Base-by-base conservation (phyloP, 306 rosid genomes). In the Canavalia gladiata region DNA sequence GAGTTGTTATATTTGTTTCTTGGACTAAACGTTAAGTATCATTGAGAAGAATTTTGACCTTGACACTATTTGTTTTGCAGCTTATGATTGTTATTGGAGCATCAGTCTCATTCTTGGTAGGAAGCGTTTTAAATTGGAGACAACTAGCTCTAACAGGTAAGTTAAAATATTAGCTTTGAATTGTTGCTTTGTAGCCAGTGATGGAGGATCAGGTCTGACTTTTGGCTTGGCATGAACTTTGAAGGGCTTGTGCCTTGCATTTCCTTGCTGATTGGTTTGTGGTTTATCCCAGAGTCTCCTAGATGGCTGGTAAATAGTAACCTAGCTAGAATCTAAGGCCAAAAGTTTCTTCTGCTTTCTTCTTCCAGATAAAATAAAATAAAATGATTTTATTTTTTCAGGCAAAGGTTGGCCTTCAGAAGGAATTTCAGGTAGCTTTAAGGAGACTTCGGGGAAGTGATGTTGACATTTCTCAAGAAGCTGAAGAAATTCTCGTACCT, bases 271-370 rank as follows among this genome's bases (percentile, higher is more conserved):
- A 74, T 90, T 67, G 97, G 97, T 69, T 85, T 92, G 74, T 81
- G 87, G 72, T 90, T 90, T 84, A 87, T 92, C 77, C 95, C 93
- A 13, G 92, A 94, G 87, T 94, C 97, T 11, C 98, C 98, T 7
- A 90, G 96, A 89, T 94, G 97, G 98, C 88, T 90, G 86, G 97
- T 90, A 85, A 73, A 70, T 31, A 76, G 64, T 84, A 7, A 41
- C 3, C 39, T 54, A 31, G 7, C 39, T 54, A 31, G 31, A 76
- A 9, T 46, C 66, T 75, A 51, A 79, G 80, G 12, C 3, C 46
- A 9, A 63, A 62, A 11, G 5, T 54, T 69, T 46, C 42, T 3
- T 50, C 7, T 67, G 8, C 12, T 66, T 28, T 43, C 71, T 62
- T 54, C 11, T 54, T 33, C 41, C 5, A 71, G 31, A 49, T 57